Conservation (phyloP, 441 rosid species). For the Syzygium malaccense region DNA sequence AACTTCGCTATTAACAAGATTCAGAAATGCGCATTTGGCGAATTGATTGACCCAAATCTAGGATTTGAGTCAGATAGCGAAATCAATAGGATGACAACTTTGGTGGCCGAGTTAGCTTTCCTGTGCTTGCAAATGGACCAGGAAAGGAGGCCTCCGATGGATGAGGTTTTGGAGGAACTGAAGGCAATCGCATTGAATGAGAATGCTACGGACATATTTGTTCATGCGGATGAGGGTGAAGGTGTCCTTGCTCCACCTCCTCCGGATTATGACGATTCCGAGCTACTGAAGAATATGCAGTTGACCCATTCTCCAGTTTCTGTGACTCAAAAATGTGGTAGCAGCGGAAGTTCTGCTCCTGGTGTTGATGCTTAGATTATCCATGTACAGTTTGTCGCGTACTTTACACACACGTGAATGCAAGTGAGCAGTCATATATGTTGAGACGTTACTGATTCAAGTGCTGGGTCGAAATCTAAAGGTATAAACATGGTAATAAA, state of each 20-base stretch:
- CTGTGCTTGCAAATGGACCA: slow-evolving; percentile 56
- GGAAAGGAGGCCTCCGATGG: slow-evolving; percentile 71
- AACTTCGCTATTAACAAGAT: slow-evolving; percentile 59
- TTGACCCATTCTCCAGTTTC: slow-evolving; percentile 37
- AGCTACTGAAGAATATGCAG: slow-evolving; percentile 31
- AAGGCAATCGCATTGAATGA: slow-evolving; percentile 18
- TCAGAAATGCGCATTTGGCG: slow-evolving; percentile 30
- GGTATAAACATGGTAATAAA: neutral
- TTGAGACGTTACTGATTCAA: neutral
- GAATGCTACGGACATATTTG: slow-evolving; percentile 6
- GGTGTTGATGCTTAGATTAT: slow-evolving; percentile 35
- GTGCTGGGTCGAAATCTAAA: neutral
- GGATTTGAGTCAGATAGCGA: slow-evolving; percentile 31
- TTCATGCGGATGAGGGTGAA: neutral
- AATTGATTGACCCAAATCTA: slow-evolving; percentile 51
- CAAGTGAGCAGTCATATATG: neutral
- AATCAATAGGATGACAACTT: slow-evolving; percentile 37
- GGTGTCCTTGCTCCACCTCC: slow-evolving; percentile 21
- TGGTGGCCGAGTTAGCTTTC: slow-evolving; percentile 60
- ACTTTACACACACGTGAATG: neutral
- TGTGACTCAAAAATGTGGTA: slow-evolving; percentile 57
- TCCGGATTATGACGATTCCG: slow-evolving; percentile 19
- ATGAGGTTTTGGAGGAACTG: slow-evolving; percentile 39
- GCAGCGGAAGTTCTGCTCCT: slow-evolving; percentile 74
- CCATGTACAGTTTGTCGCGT: neutral